A percentile compares a stretch with the other conserved stretches of the same genome.
These are phyloP conservation scores for Leccinum holopus DNA, from an alignment of 1,284 basidiomycete species.

Conservation along the genomic window DNA sequence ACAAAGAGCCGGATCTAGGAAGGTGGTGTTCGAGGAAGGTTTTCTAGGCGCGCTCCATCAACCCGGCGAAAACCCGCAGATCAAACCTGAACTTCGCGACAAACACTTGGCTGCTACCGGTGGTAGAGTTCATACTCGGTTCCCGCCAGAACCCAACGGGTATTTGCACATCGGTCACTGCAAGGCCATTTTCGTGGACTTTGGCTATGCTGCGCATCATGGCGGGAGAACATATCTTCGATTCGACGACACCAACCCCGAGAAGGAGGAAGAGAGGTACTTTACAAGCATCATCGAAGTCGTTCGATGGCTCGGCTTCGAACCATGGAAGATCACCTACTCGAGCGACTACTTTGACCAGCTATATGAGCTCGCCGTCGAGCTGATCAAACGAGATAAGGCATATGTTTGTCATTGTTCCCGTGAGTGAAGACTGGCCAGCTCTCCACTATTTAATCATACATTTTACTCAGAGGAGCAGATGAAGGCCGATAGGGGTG, in stretches of 20 bases:
- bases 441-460: constrained; percentile 7
- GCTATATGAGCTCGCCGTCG: constrained; percentile 88
- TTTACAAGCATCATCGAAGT: constrained; percentile 97
- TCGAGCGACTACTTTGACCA: constrained; percentile 96
- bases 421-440: constrained; percentile 52
- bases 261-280: constrained; percentile 94
- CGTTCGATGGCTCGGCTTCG: constrained; percentile 95
- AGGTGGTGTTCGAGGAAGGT: constrained; percentile 89
- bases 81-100: constrained; percentile 74
- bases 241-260: constrained; percentile 99
- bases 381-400: constrained; percentile 87
- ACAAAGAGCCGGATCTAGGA: constrained; percentile 46
- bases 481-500: constrained; percentile 84
- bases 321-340: constrained; percentile 99
- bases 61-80: constrained; percentile 93
- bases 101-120: constrained; percentile 81
- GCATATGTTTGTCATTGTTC: constrained; percentile 97
- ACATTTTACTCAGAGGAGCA: constrained; percentile 67
- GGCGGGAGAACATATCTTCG: constrained; percentile 90
- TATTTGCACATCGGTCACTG: constrained; percentile 97
- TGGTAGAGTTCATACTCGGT: constrained; percentile 91
- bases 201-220: constrained; percentile 94
- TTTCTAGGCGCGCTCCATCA: constrained; percentile 94
- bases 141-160: constrained; percentile 98
- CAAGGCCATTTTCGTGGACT: constrained; percentile 98